Evolutionary conservation across 1,284 basidiomycete genomes (phyloP), one percentile per base, ranked within the genome.

Genomic region (Pterulicium gracile): DNA sequence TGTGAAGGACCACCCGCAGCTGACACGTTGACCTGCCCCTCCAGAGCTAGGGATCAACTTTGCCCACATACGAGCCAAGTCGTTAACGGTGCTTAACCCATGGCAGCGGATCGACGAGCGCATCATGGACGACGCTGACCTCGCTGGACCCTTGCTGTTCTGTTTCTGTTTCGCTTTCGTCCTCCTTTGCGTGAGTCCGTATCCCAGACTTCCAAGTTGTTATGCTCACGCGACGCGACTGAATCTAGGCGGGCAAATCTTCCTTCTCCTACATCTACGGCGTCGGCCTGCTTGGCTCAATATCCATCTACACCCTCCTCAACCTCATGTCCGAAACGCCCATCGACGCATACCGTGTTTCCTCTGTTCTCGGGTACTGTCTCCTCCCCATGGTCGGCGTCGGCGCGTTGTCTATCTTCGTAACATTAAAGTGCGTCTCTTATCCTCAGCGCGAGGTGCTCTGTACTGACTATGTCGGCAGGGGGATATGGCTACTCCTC

Each of bases 251-350:
- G 13, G 96, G 96, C 51, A 98, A 97, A 70, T 90, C 92, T 4
- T 96, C 98, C 62, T 99, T 99, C 65, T 93, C 91, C 22, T 98
- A 98, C 65, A 98, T 98, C 54, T 99, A 99, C 63, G 96, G 96
- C 44, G 90, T 99, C 51, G 95, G 89, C 43, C 76, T 98, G 12
- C 78, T 98, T 55, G 96, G 96, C 45, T 92, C 88, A 2, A 75
- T 81, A n/a, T 92, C 92, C 27, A 87, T 98, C 59, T 98, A 98
- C 71, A 79, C 83, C 41, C 82, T 99, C 47, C 79, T 99, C 56
- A 98, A 99, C 62, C 76, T 98, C 54, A 98, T 99, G 96, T 91
- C 90, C 24, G 88, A 93, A 62, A 81, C 81, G 42, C 90, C 88
- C 45, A 98, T 99, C 55, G 95, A 98, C 60, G 90, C 94, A 14